Evolutionary conservation across 176 grass and related monocot species (phyloP), one percentile per base, ranked within the genome.

Genomic region (Hordeum vulgare): DNA sequence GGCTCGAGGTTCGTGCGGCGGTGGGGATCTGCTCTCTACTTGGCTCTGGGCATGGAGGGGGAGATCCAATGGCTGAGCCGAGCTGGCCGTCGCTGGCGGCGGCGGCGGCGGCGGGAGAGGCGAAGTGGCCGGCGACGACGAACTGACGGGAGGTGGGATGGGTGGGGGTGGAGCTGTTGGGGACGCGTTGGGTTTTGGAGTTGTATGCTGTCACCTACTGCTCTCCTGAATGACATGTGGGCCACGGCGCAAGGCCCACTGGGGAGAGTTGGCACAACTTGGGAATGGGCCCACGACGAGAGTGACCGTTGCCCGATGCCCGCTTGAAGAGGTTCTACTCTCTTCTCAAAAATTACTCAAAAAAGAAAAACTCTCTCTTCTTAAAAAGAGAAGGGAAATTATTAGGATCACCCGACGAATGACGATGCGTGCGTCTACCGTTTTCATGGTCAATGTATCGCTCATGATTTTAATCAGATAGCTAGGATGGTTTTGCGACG

Each of bases 101-200:
- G 35, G 21, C 10, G 54, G 65, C 7, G 53, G 80, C 39, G 12
- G 74, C 11, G 34, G 40, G 40, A n/a, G 65, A 20, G 4, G 3
- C 28, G 29, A 42, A 17, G 5, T 68, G 66, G 57, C 70, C 41
- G 71, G 25, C 44, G 78, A 12, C 71, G 65, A 72, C 15, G 57
- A 73, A 74, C 74, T 12, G 83, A 24, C 6, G 1, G 66, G 9
- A 61, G n/a, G 33, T n/a, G n/a, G 6, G 35, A 25, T 8, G 63
- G 12, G 69, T 20, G 11, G 13, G 36, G 70, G 54, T 66, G 71
- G 54, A 56, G 80, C 78, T 71, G 56, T 78, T 64, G 86, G 74
- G 80, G 60, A 84, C 61, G 64, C 56, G 63, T 61, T 85, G 82
- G 61, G 17, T 70, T 80, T 15, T 24, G 11, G 56, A 61, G 36